A percentile compares a stretch with the other conserved stretches of the same genome.
Conservation (phyloP, 345 rosid species). For the Aegle marmelos region DNA sequence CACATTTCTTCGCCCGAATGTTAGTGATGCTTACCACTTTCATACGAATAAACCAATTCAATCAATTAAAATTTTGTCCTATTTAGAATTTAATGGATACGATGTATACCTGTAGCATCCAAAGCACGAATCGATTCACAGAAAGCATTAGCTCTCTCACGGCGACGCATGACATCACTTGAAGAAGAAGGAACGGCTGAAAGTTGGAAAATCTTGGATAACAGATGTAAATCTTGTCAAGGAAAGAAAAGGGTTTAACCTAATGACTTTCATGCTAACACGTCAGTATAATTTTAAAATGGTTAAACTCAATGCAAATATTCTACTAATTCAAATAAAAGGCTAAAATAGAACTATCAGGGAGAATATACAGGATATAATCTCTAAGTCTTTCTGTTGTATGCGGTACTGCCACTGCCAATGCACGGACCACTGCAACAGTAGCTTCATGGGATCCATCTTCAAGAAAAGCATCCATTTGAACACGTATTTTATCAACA, state of each 20-base stretch:
- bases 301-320: neutral
- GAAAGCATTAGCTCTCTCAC: constrained; percentile 84
- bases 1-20: neutral
- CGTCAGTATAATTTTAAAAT: neutral
- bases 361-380: constrained; percentile 55
- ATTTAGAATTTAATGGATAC: neutral
- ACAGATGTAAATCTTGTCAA: constrained; percentile 58
- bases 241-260: constrained; percentile 28
- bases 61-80: neutral
- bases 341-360: neutral
- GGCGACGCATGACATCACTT: constrained; percentile 61
- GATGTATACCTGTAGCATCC: constrained; percentile 82
- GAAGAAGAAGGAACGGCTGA: constrained; percentile 58
- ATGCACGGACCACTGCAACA: constrained; percentile 82
- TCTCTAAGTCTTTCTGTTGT: constrained; percentile 88
- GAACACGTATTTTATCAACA: constrained; percentile 94
- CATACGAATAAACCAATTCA: neutral
- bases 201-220: constrained; percentile 86
- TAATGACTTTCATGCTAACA: neutral
- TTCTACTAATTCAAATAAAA: constrained; percentile 1
- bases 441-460: constrained; percentile 98
- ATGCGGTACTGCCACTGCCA: constrained; percentile 84
- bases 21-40: neutral
- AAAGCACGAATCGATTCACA: constrained; percentile 95
- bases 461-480: constrained; percentile 99